Conservation (phyloP, 306 rosid species). For the Hippophae tibetana region DNA sequence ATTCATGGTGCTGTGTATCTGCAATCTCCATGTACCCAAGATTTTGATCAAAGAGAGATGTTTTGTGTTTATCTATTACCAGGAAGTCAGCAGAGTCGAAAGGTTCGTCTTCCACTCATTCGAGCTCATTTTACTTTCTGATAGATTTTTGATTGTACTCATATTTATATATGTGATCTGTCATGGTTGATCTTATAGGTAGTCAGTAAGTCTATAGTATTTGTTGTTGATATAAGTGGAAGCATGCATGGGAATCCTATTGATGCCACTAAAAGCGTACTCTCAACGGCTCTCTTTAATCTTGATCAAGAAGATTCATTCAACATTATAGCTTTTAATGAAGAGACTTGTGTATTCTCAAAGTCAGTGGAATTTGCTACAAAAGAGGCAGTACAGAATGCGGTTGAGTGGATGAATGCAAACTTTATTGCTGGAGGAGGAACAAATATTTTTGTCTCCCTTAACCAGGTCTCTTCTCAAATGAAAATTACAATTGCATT, state of each 20-base stretch:
- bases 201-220: conserved; percentile 61
- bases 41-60: conserved; percentile 72
- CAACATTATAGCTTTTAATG: conserved; percentile 75
- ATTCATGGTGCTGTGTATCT: conserved; percentile 51
- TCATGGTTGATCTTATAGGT: conserved; percentile 38
- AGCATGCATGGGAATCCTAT: conserved; percentile 79
- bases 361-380: conserved; percentile 69
- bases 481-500: neutral
- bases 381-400: conserved; percentile 61
- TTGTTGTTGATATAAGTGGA: conserved; percentile 78
- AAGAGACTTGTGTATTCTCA: conserved; percentile 55
- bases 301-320: conserved; percentile 66
- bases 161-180: conserved; percentile 8
- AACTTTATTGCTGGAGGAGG: conserved; percentile 64
- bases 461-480: conserved; percentile 41
- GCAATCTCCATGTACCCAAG: conserved; percentile 62
- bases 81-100: conserved; percentile 36
- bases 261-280: conserved; percentile 46
- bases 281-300: conserved; percentile 60
- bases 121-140: neutral
- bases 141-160: neutral
- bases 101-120: conserved; percentile 37
- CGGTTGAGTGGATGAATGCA: conserved; percentile 56
- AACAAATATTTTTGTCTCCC: conserved; percentile 57
- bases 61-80: conserved; percentile 62